Conservation (phyloP, 495 filamentous ascomycete species). For the Chaetomium tenue region DNA sequence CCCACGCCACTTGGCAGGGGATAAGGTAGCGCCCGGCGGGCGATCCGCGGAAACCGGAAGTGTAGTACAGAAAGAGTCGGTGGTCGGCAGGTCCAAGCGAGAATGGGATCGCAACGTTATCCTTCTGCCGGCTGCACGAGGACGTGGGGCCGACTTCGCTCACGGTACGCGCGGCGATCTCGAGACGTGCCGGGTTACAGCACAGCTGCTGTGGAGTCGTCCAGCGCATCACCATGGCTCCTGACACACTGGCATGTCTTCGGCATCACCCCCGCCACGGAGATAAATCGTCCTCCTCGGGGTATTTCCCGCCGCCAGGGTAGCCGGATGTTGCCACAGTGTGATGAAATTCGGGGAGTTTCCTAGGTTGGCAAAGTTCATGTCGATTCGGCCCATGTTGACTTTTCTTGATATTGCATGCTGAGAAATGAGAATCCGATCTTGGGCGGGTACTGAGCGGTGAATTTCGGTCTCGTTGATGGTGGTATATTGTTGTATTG, state of each 20-base stretch:
- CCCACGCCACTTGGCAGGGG: conserved; percentile 22
- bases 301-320: no score
- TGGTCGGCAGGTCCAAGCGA: conserved; percentile 1
- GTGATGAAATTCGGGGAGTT: no score
- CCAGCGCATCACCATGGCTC: conserved; percentile 19
- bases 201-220: conserved; percentile 22
- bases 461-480: no score
- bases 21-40: not conserved
- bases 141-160: conserved; percentile 9
- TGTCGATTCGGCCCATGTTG: no score
- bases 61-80: not conserved
- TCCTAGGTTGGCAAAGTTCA: no score
- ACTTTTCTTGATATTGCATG: no score
- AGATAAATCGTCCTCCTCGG: not conserved
- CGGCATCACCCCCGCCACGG: not conserved
- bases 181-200: conserved; percentile 32
- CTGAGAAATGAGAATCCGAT: no score
- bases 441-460: no score
- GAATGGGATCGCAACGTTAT: not conserved
- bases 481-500: no score
- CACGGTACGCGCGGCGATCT: conserved; percentile 20
- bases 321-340: no score
- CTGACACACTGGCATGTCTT: conserved; percentile 5
- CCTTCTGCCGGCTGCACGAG: not conserved
- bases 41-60: not conserved